These are phyloP conservation scores for Kodamaea kaohsiungensis DNA, from an alignment of 805 yeast genomes.

Conservation along the genomic window DNA sequence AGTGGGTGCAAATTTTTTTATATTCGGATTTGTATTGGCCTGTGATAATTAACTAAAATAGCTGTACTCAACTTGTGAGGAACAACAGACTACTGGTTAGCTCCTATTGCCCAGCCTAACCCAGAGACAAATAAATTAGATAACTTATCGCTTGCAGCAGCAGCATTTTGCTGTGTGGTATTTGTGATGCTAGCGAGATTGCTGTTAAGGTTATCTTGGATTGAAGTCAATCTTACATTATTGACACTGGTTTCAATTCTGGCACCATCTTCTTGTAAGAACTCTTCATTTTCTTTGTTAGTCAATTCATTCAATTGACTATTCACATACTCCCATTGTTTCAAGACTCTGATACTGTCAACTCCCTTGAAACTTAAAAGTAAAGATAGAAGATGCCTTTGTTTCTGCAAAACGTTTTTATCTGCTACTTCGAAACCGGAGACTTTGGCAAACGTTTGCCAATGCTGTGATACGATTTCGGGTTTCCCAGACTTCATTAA, in stretches of 20 bases:
- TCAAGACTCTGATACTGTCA: conserved; percentile 21
- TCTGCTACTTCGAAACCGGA: conserved; percentile 23
- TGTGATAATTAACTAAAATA: conserved; percentile 1
- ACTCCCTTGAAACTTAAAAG: conserved; percentile 47
- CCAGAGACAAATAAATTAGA: conserved; percentile 55
- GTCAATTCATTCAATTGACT: conserved; percentile 4
- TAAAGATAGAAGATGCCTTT: conserved; percentile 48
- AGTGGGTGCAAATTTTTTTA: not conserved
- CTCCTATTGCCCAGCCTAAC: conserved; percentile 66
- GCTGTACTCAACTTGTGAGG: no score
- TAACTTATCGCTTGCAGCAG: conserved; percentile 45
- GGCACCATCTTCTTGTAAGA: conserved; percentile 18
- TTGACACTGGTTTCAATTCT: conserved; percentile 24
- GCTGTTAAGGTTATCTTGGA: conserved; percentile 3
- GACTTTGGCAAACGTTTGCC: conserved; percentile 52
- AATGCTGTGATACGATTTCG: conserved; percentile 20
- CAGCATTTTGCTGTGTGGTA: conserved; percentile 23
- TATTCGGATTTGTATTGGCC: not conserved
- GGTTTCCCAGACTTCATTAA: conserved; percentile 30
- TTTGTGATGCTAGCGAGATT: conserved; percentile 18
- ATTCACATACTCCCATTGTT: conserved; percentile 8
- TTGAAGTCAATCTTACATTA: conserved; percentile 14
- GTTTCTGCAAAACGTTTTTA: conserved; percentile 40
- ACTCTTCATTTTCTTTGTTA: conserved; percentile 2
- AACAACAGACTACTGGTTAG: conserved; percentile 31